Conservation (phyloP, 768 basidiomycete genomes). For the Mycena amicta region DNA sequence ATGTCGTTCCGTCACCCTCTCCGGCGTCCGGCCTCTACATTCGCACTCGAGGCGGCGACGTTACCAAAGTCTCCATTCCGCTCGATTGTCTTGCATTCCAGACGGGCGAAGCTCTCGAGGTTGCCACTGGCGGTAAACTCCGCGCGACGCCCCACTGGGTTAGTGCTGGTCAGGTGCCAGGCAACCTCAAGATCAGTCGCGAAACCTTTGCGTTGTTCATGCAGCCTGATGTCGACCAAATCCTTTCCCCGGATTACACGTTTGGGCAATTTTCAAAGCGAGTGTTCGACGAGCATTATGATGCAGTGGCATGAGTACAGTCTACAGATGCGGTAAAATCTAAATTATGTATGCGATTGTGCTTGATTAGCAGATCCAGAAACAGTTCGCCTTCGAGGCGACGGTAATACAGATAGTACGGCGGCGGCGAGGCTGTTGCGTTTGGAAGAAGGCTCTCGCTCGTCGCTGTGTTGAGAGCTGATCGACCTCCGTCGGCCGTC, state of each 20-base stretch:
- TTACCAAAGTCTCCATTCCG: slow-evolving; percentile 88
- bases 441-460: slow-evolving; percentile 44
- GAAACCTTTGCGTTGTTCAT: slow-evolving; percentile 91
- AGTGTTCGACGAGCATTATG: slow-evolving; percentile 66
- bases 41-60: slow-evolving; percentile 73
- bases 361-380: slow-evolving; percentile 32
- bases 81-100: slow-evolving; percentile 89
- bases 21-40: slow-evolving; percentile 88
- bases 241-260: slow-evolving; percentile 67
- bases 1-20: slow-evolving; percentile 67
- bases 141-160: slow-evolving; percentile 96
- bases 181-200: slow-evolving; percentile 57
- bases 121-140: slow-evolving; percentile 79
- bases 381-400: slow-evolving; percentile 42
- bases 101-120: slow-evolving; percentile 92
- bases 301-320: slow-evolving; percentile 11
- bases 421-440: slow-evolving; percentile 67
- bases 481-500: slow-evolving; percentile 63
- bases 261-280: slow-evolving; percentile 91
- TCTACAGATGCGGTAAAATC: slow-evolving; percentile 11
- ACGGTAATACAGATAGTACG: slow-evolving; percentile 62
- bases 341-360: neutral
- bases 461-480: slow-evolving; percentile 51
- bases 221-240: slow-evolving; percentile 84
- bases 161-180: slow-evolving; percentile 58